Percentiles rank a stretch among this genome's conserved stretches.
Conservation (phyloP, 176 grass and related monocot genomes). For the Oropetium thomaeum region DNA sequence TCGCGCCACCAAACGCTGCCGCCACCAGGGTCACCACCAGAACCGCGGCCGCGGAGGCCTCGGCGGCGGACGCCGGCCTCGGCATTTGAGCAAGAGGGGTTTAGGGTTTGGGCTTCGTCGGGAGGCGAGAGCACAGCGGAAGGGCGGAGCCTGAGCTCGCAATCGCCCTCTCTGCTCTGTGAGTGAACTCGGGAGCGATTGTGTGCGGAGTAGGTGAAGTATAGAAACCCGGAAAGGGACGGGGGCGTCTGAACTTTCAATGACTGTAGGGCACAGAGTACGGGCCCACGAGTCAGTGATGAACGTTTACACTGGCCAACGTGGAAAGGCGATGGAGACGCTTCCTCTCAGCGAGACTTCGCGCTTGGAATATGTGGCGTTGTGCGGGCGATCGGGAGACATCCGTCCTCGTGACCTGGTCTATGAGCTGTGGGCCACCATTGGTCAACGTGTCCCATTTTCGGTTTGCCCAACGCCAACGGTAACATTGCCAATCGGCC, state of each 20-base stretch:
- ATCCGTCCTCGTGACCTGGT: slow-evolving; percentile 24
- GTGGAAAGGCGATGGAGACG: background rate
- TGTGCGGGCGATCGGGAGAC: slow-evolving; percentile 18
- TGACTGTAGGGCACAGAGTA: background rate
- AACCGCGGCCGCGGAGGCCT: background rate
- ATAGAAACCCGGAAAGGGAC: background rate
- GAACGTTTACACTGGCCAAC: background rate
- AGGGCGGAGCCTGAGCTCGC: slow-evolving; percentile 10
- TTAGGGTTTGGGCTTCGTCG: slow-evolving; percentile 35
- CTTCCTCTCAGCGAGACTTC: background rate
- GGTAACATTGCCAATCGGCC: background rate
- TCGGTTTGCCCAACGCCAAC: background rate
- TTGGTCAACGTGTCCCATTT: background rate
- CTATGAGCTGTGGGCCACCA: background rate
- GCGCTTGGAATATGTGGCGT: slow-evolving; percentile 17
- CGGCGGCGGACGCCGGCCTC: background rate
- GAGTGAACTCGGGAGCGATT: background rate
- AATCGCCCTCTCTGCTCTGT: background rate
- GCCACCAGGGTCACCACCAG: slow-evolving; percentile 14
- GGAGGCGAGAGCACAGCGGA: background rate
- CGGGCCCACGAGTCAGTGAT: background rate
- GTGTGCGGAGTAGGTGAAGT: background rate
- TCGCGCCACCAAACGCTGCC: background rate
- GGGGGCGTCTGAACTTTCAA: background rate
- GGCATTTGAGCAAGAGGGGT: slow-evolving; percentile 29